These are phyloP conservation scores for Penicillium sumatraense DNA, from an alignment of 2,329 filamentous ascomycete genomes.

Conservation along the genomic window DNA sequence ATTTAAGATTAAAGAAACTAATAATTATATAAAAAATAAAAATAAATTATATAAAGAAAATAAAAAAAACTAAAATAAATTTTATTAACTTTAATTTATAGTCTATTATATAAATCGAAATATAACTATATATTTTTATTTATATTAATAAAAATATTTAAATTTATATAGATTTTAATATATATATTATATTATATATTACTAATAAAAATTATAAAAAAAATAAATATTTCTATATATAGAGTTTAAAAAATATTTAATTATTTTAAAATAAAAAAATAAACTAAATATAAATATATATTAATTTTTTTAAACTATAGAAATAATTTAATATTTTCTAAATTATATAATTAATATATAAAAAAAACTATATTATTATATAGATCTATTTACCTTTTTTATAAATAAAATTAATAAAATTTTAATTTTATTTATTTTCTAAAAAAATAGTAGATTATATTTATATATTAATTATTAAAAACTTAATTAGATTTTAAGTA, in stretches of 20 bases:
- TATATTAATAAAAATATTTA: neutral
- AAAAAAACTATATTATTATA: neutral
- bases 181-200: neutral
- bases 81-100: neutral
- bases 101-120: neutral
- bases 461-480: neutral
- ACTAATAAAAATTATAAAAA: neutral
- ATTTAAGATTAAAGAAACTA: too few species aligned
- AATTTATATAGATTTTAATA: neutral
- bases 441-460: neutral
- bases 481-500: neutral
- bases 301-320: too few species aligned
- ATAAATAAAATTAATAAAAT: neutral
- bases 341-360: neutral
- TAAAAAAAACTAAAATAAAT: neutral
- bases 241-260: neutral
- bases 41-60: too few species aligned
- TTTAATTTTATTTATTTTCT: conserved; percentile 3
- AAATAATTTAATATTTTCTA: neutral
- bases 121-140: neutral
- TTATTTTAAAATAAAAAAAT: too few species aligned
- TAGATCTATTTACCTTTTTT: neutral
- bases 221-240: neutral
- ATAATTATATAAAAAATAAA: too few species aligned
- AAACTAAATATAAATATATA: neutral